These are phyloP conservation scores for Talaromyces nanjingensis DNA, from an alignment of 495 filamentous ascomycete species.

Conservation along the genomic window DNA sequence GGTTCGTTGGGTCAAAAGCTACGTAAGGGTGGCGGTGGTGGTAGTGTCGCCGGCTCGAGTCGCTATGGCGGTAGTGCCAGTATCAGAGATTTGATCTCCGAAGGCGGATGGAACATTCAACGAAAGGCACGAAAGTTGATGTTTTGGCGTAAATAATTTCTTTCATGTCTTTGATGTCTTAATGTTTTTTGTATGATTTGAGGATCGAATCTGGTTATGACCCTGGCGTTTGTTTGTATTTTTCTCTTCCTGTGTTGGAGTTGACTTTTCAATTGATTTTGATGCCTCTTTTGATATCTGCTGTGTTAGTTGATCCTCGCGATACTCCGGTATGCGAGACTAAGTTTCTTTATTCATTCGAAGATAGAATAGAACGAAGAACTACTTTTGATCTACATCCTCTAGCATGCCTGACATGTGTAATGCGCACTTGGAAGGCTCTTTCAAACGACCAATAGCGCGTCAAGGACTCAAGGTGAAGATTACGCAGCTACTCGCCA, in stretches of 20 bases:
- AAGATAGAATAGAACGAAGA: neutral
- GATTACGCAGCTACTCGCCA: neutral
- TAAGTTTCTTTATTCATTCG: neutral
- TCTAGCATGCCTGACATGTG: neutral
- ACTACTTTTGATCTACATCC: neutral
- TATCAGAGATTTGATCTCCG: slow-evolving; percentile 30
- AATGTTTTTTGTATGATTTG: slow-evolving; percentile 1
- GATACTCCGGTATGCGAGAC: neutral
- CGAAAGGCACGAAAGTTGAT: slow-evolving; percentile 31
- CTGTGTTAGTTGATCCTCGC: neutral
- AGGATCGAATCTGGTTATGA: neutral
- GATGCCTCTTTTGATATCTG: neutral
- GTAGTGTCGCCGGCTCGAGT: slow-evolving; percentile 22
- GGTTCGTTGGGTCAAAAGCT: slow-evolving; percentile 27
- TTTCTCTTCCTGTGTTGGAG: neutral
- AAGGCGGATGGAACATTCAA: slow-evolving; percentile 30
- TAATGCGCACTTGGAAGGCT: neutral
- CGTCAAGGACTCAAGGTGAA: neutral
- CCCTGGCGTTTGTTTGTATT: slow-evolving; percentile 5
- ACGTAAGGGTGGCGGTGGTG: slow-evolving; percentile 18
- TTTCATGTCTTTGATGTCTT: neutral
- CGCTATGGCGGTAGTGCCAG: slow-evolving; percentile 29
- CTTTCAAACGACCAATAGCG: neutral
- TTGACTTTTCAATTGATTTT: neutral
- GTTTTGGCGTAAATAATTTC: slow-evolving; percentile 38